Evolutionary conservation across 768 basidiomycete species (phyloP).

Genomic region (Collybia mongolica): DNA sequence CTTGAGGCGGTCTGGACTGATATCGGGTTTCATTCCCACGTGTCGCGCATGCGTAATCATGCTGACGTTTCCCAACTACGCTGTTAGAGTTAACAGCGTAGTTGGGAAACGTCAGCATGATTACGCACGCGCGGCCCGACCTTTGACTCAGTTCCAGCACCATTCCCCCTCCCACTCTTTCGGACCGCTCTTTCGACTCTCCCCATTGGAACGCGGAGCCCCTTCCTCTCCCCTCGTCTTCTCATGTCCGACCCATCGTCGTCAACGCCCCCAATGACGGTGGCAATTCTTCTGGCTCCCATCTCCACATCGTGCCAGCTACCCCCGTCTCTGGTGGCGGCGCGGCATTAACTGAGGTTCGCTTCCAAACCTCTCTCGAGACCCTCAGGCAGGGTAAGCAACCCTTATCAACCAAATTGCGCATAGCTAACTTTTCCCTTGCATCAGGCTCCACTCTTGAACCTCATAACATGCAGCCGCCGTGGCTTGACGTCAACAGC

Average conservation of each 20-base stretch:
- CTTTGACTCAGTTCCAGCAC: constrained; percentile 23
- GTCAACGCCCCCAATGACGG: constrained; percentile 66
- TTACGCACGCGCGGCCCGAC: too few species aligned
- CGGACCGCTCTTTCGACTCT: constrained; percentile 62
- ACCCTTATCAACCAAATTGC: neutral
- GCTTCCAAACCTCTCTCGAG: constrained; percentile 49
- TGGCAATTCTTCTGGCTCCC: constrained; percentile 52
- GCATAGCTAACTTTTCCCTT: neutral
- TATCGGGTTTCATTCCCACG: too few species aligned
- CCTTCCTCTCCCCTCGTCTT: constrained; percentile 55
- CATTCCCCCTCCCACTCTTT: constrained; percentile 60
- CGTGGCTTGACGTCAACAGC: constrained; percentile 11
- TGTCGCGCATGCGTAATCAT: too few species aligned
- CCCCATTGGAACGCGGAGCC: constrained; percentile 55
- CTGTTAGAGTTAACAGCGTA: too few species aligned
- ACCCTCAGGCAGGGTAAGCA: constrained; percentile 6
- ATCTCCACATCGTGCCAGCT: constrained; percentile 78
- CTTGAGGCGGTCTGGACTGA: too few species aligned
- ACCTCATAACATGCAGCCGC: too few species aligned
- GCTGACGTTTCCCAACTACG: too few species aligned
- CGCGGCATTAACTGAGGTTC: constrained; percentile 34
- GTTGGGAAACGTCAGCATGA: too few species aligned
- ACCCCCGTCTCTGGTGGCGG: constrained; percentile 72
- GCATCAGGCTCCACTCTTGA: neutral
- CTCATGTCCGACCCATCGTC: constrained; percentile 52